Conservation (phyloP, 495 filamentous ascomycete species). For the Daldinia bambusicola region DNA sequence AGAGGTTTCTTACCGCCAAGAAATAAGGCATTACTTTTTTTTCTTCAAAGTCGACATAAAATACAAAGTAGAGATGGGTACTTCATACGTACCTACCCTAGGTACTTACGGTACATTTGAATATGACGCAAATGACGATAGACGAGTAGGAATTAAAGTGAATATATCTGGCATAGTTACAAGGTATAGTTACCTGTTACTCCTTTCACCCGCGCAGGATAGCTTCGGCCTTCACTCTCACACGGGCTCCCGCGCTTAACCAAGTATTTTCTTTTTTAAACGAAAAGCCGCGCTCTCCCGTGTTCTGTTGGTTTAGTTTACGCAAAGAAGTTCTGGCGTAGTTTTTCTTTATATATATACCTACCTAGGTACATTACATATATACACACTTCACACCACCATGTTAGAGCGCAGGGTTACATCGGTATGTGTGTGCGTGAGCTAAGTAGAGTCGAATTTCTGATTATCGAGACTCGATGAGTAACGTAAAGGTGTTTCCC, state of each 20-base stretch:
- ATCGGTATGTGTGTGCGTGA: not conserved
- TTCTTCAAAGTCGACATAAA: not conserved
- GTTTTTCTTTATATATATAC: not conserved
- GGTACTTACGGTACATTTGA: not conserved
- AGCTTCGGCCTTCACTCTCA: not conserved
- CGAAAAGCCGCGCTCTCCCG: not conserved
- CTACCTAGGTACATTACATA: too few species aligned
- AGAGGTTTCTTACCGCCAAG: conserved; percentile 35
- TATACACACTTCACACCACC: not conserved
- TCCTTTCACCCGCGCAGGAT: not conserved
- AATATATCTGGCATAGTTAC: not conserved
- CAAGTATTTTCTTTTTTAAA: not conserved
- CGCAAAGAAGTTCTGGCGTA: not conserved
- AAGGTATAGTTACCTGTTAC: not conserved
- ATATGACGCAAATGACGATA: not conserved
- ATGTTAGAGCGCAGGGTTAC: not conserved
- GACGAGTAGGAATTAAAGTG: not conserved
- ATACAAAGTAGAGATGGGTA: conserved; percentile 4
- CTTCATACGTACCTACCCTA: too few species aligned
- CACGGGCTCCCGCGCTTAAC: not conserved
- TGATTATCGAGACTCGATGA: conserved; percentile 2
- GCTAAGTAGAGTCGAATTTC: not conserved
- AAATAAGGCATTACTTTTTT: not conserved
- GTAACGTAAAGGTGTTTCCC: not conserved
- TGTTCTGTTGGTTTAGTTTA: not conserved